Base-by-base conservation (phyloP, 1,284 basidiomycete species). In the Pholiota adiposa region DNA sequence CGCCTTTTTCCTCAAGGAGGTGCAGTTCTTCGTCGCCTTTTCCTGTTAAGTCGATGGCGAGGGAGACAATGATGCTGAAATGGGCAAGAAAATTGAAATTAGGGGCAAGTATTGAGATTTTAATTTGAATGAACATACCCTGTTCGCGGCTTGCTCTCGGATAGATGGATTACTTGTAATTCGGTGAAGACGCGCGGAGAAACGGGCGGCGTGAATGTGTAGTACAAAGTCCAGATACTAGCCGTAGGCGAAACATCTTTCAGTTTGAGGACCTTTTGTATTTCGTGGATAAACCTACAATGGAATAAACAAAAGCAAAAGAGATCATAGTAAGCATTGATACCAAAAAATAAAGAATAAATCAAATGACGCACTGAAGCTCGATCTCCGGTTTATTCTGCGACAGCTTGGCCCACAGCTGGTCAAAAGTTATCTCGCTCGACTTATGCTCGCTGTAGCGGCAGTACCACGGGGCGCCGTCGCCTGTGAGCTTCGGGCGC, bases 111-210 rank as follows among this genome's bases (percentile, higher is more conserved):
- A 25, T 25, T 44, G 21, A n/a, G 19, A 14, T 4, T 23, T 23
- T 12, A n/a, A n/a, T 46, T 25, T 46, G 25, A n/a, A 16, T 7
- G n/a, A 51, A 67, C 79, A 33, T 65, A 90, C 89, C 88, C 89
- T 44, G 77, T 81, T 59, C 79, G 81, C 23, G 83, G 82, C 48
- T 79, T 74, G 14, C 72, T 72, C 49, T 81, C 77, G 44, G 78
- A 74, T 27, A 88, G 72, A 62, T 85, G 79, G 6, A 78, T 77
- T 16, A 87, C 81, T 70, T 91, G 89, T 27, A 92, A 73, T 29
- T 88, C 88, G 1, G 90, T 92, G 72, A 92, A 93, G 19, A 90
- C 82, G 12, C 91, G 84, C 9, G 89, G 85, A 2, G 89, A 87
- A 16, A 93, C 75, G 0, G 88, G 85, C 2, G 87, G 82, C 0